Conservation (phyloP, 176 grass and related monocot species). For the Urochloa ruziziensis region DNA sequence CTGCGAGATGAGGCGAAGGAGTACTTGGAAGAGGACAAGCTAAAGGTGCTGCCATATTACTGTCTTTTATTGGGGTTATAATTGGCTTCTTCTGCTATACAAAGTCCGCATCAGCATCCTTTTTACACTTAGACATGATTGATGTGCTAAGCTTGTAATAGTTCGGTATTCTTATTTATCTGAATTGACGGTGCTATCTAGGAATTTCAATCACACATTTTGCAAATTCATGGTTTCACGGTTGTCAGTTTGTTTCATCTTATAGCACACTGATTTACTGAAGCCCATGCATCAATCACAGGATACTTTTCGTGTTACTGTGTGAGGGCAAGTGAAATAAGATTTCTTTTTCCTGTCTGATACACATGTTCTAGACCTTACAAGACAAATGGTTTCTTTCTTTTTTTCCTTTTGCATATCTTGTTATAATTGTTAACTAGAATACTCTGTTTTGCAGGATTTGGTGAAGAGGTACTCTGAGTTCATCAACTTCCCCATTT, state of each 20-base stretch:
- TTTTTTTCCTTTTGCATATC: neutral
- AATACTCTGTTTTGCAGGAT: slow-evolving; percentile 50
- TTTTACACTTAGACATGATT: neutral
- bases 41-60: slow-evolving; percentile 57
- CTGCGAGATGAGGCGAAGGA: slow-evolving; percentile 90
- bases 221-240: neutral
- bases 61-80: neutral
- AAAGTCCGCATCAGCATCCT: neutral
- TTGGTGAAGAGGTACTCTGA: slow-evolving; percentile 96
- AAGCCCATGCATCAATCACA: neutral
- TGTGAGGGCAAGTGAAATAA: neutral
- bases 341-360: neutral
- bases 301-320: neutral
- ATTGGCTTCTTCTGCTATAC: neutral
- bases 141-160: neutral
- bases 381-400: neutral
- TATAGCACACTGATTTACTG: neutral
- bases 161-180: neutral
- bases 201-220: neutral
- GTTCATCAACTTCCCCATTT: slow-evolving; percentile 99
- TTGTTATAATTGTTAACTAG: neutral
- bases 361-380: neutral
- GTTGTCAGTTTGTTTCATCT: neutral
- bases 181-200: neutral
- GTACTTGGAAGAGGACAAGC: slow-evolving; percentile 88